Evolutionary conservation across 2,329 filamentous ascomycete species (phyloP), one percentile per base, ranked within the genome.

Genomic region (Colletotrichum sublineola): DNA sequence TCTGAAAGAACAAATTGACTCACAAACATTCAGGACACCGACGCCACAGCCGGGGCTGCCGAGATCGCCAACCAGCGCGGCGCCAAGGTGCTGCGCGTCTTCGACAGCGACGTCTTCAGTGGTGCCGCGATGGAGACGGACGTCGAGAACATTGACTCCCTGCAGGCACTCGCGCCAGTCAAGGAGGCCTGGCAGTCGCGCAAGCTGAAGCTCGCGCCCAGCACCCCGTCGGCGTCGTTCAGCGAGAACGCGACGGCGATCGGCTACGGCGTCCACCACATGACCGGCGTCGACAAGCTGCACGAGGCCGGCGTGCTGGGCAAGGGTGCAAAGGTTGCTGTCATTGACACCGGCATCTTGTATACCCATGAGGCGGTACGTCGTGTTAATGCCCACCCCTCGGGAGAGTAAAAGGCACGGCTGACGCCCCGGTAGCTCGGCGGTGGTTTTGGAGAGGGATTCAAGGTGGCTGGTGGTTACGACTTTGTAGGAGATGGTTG

Each of bases 241-340:
- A 68, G 60, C 29, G 40, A 65, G 36, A 71, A 68, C n/a, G 72
- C 68, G 15, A 71, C 71, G 20, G 64, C 72, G 6, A 71, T 71
- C 33, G 81, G 80, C 58, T 82, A 82, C 58, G 79, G 78, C 2
- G 73, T 80, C 20, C 82, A 83, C 57, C 77, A 78, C 33, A 81
- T 80, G 78, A 84, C 82, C 2, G 82, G 82, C 1, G 82, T 84
- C 3, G 79, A 83, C 44, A 80, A 77, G 68, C 76, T 84, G 7
- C 82, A 84, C 58, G 76, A 77, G 20, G 74, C 75, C 15, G 82
- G 82, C 3, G 78, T 82, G 36, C 75, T 64, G 11, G 68, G 72
- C 0, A 72, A 66, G 24, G 24, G 72, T 0, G 63, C 60, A 15
- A 68, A 64, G 31, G 63, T 72, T 15, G 72, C 68, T n/a, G 64